Base-by-base conservation (phyloP, 306 rosid genomes). In the Castanea crenata region DNA sequence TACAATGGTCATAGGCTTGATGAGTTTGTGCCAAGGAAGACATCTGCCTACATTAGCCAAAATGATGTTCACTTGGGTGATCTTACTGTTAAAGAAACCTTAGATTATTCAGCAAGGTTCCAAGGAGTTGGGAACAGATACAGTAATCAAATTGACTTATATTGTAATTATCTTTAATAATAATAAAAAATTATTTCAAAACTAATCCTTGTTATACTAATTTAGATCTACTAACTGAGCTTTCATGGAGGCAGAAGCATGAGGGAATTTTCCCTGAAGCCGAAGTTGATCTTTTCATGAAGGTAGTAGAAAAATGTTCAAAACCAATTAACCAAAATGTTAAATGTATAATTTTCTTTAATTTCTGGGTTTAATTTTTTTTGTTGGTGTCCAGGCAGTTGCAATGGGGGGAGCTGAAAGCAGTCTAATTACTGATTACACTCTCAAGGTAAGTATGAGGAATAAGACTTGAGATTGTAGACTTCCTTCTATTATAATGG, bases 251-350 rank as follows among this genome's bases (percentile, higher is more conserved):
- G 32, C 87, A 87, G 73, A 87, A 85, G 62, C 85, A 82, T 65
- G 87, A 87, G 38, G 91, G 88, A n/a, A 87, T 87, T 71, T 82
- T 87, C 16, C 91, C 91, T 38, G 88, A 87, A 34, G 80, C 87
- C 69, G 91, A 87, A 52, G 73, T 87, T 71, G 91, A 87, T 79
- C 91, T 87, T 75, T 87, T 82, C 87, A 83, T 87, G 91, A 87
- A 87, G 88, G 91, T 87, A 82, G 23, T 59, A 23, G 32, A 11
- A 21, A 10, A 21, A 3, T 59, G 18, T 23, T 23, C 65, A 21
- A 59, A 13, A 5, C 32, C 65, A 10, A 59, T 59, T 20, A 23
- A 11, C 14, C 54, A 49, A 49, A 49, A 49, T 49, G 54, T 49
- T 3, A 23, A 9, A 6, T 11, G 25, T 59, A 62, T 35, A 62